Base-by-base conservation (phyloP, 139 green algal species). In the Closterium sp. region DNA sequence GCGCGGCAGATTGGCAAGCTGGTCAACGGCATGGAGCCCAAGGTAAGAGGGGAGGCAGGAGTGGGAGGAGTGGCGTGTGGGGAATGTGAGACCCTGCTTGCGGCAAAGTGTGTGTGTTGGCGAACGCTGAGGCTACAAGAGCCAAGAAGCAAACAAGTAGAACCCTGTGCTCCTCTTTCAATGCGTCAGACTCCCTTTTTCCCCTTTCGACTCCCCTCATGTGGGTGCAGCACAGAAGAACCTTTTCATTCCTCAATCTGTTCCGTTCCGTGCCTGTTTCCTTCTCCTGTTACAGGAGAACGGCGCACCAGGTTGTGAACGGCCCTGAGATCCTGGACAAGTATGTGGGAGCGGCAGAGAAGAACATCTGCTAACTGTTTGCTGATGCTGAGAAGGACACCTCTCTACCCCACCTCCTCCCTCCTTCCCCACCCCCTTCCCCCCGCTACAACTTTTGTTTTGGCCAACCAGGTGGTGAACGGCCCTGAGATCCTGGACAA, bases 1-100 rank as follows among this genome's bases (percentile, higher is more conserved):
- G 98, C 98, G 0, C 95, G 98, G 0, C 98, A 99, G 93, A 98
- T 99, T 64, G 98, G 98, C 89, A 99, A 99, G 95, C 98, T 99
- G 97, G 96, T 99, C 9, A 99, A 99, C 89, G 98, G 97, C 36
- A 97, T 97, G 93, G 98, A 99, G 90, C 98, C 98, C 64, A 99
- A 99, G 94, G 94, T 93, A 85, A 16, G 81, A 16, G 43, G 43
- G 43, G 43, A 16, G 43, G 43, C 21, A 25, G 43, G 19, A 25
- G 43, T 1, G 19, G 43, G 43, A 66, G 19, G 43, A 4, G 43
- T 66, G 43, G 43, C 6, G 9, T 21, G 43, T 16, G 43, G 43
- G 9, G 7, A 16, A 21, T n/a, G n/a, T n/a, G n/a, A n/a, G n/a
- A n/a, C n/a, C n/a, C n/a, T n/a, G n/a, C n/a, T n/a, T n/a, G n/a